These are phyloP conservation scores for Wickerhamomyces pijperi DNA, from an alignment of 805 yeast genomes.

Conservation along the genomic window DNA sequence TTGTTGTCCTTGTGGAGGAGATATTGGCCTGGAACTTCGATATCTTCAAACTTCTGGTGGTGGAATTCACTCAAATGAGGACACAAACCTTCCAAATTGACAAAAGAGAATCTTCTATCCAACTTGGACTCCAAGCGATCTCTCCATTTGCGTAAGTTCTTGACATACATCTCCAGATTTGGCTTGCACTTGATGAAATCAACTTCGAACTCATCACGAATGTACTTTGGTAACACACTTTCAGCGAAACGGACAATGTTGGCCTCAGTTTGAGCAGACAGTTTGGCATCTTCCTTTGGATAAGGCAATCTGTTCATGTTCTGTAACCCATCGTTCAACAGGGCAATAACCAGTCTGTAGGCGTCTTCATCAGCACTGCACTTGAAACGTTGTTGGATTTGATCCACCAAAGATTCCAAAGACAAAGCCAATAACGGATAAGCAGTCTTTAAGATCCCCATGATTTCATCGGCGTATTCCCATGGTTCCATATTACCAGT, in stretches of 20 bases:
- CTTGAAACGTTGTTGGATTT: constrained; percentile 86
- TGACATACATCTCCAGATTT: constrained; percentile 75
- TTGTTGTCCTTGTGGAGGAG: constrained; percentile 79
- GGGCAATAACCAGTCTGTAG: constrained; percentile 83
- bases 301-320: constrained; percentile 76
- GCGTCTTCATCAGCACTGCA: constrained; percentile 94
- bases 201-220: constrained; percentile 80
- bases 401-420: constrained; percentile 90
- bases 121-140: constrained; percentile 84
- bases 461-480: constrained; percentile 87
- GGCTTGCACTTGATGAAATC: constrained; percentile 87
- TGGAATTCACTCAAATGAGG: constrained; percentile 96
- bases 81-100: constrained; percentile 80
- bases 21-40: constrained; percentile 96
- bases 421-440: constrained; percentile 89
- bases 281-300: constrained; percentile 78
- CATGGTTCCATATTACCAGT: constrained; percentile 43
- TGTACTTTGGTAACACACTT: constrained; percentile 79
- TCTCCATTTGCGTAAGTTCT: constrained; percentile 82
- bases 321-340: constrained; percentile 88
- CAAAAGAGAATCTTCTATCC: constrained; percentile 71
- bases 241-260: constrained; percentile 86
- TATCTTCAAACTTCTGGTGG: constrained; percentile 95
- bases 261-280: constrained; percentile 87
- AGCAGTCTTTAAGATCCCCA: constrained; percentile 92